Percentiles rank a stretch among this genome's conserved stretches.
Conservation (phyloP, 1,284 basidiomycete genomes). For the Pseudozyma pruni region DNA sequence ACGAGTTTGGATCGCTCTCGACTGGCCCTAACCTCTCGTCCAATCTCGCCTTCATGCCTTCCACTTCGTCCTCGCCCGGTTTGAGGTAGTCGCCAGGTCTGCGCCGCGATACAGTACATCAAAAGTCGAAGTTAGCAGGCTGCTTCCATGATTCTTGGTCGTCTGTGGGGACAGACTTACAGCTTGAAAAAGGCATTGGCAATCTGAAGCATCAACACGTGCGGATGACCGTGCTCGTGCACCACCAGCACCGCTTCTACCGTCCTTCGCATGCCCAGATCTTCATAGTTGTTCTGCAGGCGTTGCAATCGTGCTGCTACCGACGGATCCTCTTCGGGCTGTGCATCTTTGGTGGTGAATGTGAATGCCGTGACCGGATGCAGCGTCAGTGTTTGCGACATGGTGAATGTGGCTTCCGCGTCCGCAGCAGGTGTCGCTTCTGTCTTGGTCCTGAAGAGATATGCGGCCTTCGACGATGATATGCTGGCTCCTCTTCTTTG, state of each 20-base stretch:
- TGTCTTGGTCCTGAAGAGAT: no score
- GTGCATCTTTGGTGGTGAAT: slow-evolving; percentile 91
- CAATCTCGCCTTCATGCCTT: slow-evolving; percentile 85
- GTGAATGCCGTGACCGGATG: slow-evolving; percentile 89
- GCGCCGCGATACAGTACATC: neutral
- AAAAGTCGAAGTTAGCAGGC: no score
- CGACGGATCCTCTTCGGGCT: slow-evolving; percentile 95
- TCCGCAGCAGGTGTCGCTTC: no score
- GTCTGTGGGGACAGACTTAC: slow-evolving; percentile 71
- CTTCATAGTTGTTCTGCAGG: slow-evolving; percentile 90
- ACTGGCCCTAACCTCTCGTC: slow-evolving; percentile 75
- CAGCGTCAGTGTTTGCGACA: slow-evolving; percentile 56
- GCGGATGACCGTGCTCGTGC: slow-evolving; percentile 74
- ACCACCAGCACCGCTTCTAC: slow-evolving; percentile 97
- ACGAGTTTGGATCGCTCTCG: slow-evolving; percentile 52
- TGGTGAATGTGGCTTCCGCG: slow-evolving; percentile 5
- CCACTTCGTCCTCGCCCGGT: slow-evolving; percentile 90
- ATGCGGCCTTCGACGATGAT: no score
- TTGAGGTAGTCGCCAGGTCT: slow-evolving; percentile 98
- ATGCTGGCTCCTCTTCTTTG: no score
- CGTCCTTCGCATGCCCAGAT: slow-evolving; percentile 89
- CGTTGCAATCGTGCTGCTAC: slow-evolving; percentile 73
- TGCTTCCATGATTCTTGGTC: no score
- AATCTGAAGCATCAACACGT: slow-evolving; percentile 96
- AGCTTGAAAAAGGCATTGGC: slow-evolving; percentile 99